A percentile compares a stretch with the other conserved stretches of the same genome.
phyloP scores from a whole-genome alignment of 2,329 filamentous ascomycete genomes.

The Didymellaceae sp. region DNA sequence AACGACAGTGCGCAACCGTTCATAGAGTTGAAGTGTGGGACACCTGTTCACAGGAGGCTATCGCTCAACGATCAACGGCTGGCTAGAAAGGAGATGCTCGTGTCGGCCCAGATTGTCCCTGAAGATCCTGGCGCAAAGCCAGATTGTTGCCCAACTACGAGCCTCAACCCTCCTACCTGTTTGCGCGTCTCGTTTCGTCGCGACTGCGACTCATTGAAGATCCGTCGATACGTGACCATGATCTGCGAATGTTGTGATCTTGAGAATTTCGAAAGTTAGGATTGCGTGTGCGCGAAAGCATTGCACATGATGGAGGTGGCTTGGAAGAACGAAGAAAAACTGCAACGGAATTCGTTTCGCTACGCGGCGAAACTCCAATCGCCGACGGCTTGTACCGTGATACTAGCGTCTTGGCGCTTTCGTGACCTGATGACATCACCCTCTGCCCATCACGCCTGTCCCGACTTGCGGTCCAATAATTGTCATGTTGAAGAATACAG shows the following conservation, averaged over 20 bases:
- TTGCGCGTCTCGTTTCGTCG: neutral
- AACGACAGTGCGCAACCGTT: no score
- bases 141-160: constrained; percentile 33
- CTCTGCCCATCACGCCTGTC: neutral
- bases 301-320: constrained; percentile 17
- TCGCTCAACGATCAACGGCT: constrained; percentile 9
- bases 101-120: constrained; percentile 23
- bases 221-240: neutral
- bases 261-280: neutral
- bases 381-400: constrained; percentile 1
- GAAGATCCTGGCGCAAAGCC: constrained; percentile 10
- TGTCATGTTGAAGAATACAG: neutral
- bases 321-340: constrained; percentile 5
- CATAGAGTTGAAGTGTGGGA: neutral
- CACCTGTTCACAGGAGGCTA: constrained; percentile 3
- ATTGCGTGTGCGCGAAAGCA: neutral
- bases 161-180: no score
- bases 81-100: constrained; percentile 18
- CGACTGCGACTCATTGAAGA: neutral
- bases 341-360: constrained; percentile 9
- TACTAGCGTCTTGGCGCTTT: no score
- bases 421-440: constrained; percentile 21
- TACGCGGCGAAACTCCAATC: constrained; percentile 2
- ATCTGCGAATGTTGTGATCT: neutral
- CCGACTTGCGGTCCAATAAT: neutral